Percentiles rank a stretch among this genome's conserved stretches.
These are phyloP conservation scores for Paramyrothecium roridum DNA, from an alignment of 2,329 filamentous ascomycete species.

Conservation along the genomic window DNA sequence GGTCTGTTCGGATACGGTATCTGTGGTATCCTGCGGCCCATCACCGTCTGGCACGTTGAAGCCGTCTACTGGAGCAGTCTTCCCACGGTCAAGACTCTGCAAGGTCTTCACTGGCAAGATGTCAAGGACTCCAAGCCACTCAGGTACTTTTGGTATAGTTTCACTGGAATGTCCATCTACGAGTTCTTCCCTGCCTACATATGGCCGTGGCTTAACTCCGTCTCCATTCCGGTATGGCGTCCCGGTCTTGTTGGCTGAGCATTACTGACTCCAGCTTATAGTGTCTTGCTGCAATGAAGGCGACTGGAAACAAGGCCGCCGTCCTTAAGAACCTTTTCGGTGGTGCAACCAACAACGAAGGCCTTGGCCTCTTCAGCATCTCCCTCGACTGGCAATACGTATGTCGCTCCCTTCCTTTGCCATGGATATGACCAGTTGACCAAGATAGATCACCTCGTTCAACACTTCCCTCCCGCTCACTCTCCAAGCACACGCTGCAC, in stretches of 20 bases:
- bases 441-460: slow-evolving; percentile 47
- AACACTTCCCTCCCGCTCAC: slow-evolving; percentile 50
- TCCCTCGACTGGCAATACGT: slow-evolving; percentile 55
- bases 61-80: slow-evolving; percentile 54
- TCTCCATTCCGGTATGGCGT: slow-evolving; percentile 41
- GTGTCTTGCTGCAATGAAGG: slow-evolving; percentile 49
- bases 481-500: slow-evolving; percentile 42
- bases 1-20: slow-evolving; percentile 54
- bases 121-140: slow-evolving; percentile 48
- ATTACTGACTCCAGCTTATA: slow-evolving; percentile 1
- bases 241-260: fast-evolving
- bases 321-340: slow-evolving; percentile 48
- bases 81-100: slow-evolving; percentile 50
- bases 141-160: slow-evolving; percentile 49
- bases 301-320: slow-evolving; percentile 40
- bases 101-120: slow-evolving; percentile 51
- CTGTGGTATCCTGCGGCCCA: slow-evolving; percentile 48
- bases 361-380: slow-evolving; percentile 44
- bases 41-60: slow-evolving; percentile 53
- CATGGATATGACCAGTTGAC: slow-evolving; percentile 3
- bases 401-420: slow-evolving; percentile 19
- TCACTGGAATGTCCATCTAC: slow-evolving; percentile 44
- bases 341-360: slow-evolving; percentile 49
- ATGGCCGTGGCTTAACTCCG: slow-evolving; percentile 51
- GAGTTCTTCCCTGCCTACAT: slow-evolving; percentile 55